Percentiles rank a stretch among this genome's conserved stretches.
phyloP scores from a whole-genome alignment of 2,329 filamentous ascomycete species.

The Hymenoscyphus repandus region DNA sequence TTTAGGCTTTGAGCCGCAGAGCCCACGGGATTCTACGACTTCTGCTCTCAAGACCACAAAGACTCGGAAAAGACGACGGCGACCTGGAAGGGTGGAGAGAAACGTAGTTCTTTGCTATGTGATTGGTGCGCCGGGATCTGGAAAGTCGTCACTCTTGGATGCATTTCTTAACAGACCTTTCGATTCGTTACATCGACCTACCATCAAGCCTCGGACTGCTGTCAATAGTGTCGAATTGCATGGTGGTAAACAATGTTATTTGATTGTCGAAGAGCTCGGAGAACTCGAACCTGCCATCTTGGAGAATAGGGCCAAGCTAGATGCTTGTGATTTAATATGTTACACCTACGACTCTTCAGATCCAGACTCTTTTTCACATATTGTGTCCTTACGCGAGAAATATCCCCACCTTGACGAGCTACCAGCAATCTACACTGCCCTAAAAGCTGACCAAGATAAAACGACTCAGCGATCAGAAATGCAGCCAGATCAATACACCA shows the following conservation, averaged over 20 bases:
- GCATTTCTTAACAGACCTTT: slow-evolving; percentile 89
- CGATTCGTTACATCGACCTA: slow-evolving; percentile 77
- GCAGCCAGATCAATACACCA: slow-evolving; percentile 90
- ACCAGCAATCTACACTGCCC: slow-evolving; percentile 83
- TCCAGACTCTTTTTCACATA: slow-evolving; percentile 90
- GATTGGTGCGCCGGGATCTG: slow-evolving; percentile 76
- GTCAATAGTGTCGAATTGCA: slow-evolving; percentile 96
- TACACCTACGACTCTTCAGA: slow-evolving; percentile 97
- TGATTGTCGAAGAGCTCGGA: slow-evolving; percentile 91
- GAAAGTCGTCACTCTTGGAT: slow-evolving; percentile 87
- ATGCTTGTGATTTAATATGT: slow-evolving; percentile 89
- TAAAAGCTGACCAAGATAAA: slow-evolving; percentile 95
- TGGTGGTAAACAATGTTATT: slow-evolving; percentile 92
- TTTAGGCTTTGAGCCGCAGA: slow-evolving; percentile 83
- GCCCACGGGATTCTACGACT: slow-evolving; percentile 70
- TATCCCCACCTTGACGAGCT: slow-evolving; percentile 83
- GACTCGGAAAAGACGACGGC: slow-evolving; percentile 75
- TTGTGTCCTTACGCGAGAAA: slow-evolving; percentile 72
- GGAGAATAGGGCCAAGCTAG: slow-evolving; percentile 84
- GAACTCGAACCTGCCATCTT: slow-evolving; percentile 93
- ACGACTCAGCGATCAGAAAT: slow-evolving; percentile 89
- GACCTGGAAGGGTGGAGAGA: slow-evolving; percentile 80
- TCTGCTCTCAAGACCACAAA: slow-evolving; percentile 90
- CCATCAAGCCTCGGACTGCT: slow-evolving; percentile 87
- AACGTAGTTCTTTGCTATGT: slow-evolving; percentile 95